A percentile compares a stretch with the other conserved stretches of the same genome.
Evolutionary conservation across 129 eudicot genomes (phyloP).

Genomic region (Flaveria ramosissima): DNA sequence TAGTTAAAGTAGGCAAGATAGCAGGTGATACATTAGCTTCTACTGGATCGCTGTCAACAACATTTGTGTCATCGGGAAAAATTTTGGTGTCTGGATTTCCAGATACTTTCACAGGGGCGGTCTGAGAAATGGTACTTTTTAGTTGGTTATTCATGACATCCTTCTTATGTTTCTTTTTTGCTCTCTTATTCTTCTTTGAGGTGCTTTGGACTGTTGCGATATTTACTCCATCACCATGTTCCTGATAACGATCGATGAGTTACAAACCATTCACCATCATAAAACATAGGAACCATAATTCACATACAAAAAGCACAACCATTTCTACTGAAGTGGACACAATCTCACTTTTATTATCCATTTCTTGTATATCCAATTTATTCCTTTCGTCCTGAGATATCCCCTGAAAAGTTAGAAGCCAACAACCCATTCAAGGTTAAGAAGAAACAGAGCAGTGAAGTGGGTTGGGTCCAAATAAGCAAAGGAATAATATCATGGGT

Average conservation of each 20-base stretch:
- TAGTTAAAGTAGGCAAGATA: constrained; percentile 27
- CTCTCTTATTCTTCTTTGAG: constrained; percentile 62
- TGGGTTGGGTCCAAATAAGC: not conserved
- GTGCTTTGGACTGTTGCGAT: constrained; percentile 47
- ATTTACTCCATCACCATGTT: constrained; percentile 40
- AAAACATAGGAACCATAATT: constrained; percentile 31
- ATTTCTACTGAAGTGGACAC: constrained; percentile 45
- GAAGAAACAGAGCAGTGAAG: not conserved
- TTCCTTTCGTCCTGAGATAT: constrained; percentile 52
- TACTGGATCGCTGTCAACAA: constrained; percentile 19
- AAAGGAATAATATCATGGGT: not conserved
- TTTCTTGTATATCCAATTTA: constrained; percentile 39
- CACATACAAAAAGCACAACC: constrained; percentile 53
- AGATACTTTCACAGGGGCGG: constrained; percentile 31
- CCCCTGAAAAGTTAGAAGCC: constrained; percentile 22
- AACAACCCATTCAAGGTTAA: not conserved
- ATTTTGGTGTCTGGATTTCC: constrained; percentile 24
- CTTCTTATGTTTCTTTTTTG: constrained; percentile 56
- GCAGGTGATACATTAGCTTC: constrained; percentile 28
- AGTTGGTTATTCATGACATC: constrained; percentile 28
- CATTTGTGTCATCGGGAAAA: constrained; percentile 16
- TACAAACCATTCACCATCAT: constrained; percentile 43
- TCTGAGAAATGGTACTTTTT: constrained; percentile 40
- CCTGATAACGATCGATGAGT: constrained; percentile 63
- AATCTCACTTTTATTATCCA: constrained; percentile 36